These are phyloP conservation scores for Selaginella tamariscina DNA, from an alignment of 75 land plant species.

Conservation along the genomic window DNA sequence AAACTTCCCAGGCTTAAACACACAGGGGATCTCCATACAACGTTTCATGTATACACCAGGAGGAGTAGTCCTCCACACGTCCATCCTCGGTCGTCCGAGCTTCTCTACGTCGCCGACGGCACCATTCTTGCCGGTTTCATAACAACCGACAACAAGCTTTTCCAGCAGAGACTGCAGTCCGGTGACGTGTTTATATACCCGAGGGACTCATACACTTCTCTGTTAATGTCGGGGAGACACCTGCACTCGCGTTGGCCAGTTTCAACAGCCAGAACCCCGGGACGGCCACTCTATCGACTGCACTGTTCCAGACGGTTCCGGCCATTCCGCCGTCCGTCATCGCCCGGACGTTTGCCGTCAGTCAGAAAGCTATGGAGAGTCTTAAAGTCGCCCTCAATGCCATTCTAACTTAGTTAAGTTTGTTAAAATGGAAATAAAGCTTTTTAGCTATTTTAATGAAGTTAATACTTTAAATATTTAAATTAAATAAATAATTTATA, in stretches of 20 bases:
- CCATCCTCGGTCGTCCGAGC: conserved; percentile 9
- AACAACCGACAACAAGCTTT: conserved; percentile 4
- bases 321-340: background rate
- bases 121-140: background rate
- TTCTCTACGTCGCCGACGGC: background rate
- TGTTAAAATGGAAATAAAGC: no score
- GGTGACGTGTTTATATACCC: conserved; percentile 10
- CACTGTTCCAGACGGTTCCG: background rate
- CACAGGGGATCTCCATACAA: background rate
- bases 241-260: background rate
- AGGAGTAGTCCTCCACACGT: background rate
- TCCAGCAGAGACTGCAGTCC: background rate
- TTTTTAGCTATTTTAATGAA: no score
- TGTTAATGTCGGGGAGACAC: background rate
- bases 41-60: background rate
- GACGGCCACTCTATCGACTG: background rate
- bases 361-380: background rate
- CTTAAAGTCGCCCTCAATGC: background rate
- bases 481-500: no score
- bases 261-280: conserved; percentile 8
- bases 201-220: background rate
- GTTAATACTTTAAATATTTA: no score
- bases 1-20: background rate
- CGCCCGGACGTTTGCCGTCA: background rate
- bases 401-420: background rate